phyloP scores from a whole-genome alignment of 345 rosid genomes.

The Carallia pectinifolia region DNA sequence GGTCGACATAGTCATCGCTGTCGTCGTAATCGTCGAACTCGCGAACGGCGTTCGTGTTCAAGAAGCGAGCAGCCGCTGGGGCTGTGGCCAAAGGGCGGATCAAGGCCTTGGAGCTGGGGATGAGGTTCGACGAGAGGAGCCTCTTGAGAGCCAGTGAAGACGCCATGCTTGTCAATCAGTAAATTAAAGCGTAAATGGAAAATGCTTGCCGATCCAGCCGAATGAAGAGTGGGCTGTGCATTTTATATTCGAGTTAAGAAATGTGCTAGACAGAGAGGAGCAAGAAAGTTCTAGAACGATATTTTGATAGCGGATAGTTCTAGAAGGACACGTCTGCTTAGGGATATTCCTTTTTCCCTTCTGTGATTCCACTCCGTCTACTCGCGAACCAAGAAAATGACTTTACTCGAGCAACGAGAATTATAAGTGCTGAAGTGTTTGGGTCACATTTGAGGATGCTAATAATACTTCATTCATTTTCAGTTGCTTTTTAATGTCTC shows the following conservation, averaged over 20 bases:
- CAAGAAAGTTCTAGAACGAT: conserved; percentile 30
- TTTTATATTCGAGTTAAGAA: background rate
- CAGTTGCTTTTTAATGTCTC: too few species aligned
- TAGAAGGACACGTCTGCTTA: conserved; percentile 13
- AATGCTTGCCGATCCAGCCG: background rate
- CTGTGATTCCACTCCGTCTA: too few species aligned
- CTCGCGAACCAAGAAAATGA: too few species aligned
- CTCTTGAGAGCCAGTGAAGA: conserved; percentile 35
- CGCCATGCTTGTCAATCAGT: conserved; percentile 30
- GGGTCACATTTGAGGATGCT: too few species aligned
- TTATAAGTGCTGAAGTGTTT: too few species aligned
- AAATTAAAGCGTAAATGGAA: background rate
- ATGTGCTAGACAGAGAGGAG: conserved; percentile 16
- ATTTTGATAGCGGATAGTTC: conserved; percentile 28
- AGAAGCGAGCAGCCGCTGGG: conserved; percentile 31
- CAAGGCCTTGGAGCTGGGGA: conserved; percentile 14
- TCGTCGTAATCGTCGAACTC: conserved; percentile 22
- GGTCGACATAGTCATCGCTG: conserved; percentile 20
- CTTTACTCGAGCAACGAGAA: too few species aligned
- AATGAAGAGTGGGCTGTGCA: background rate
- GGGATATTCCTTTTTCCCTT: background rate
- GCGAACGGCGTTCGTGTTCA: conserved; percentile 36
- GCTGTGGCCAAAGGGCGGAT: conserved; percentile 17
- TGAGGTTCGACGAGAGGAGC: conserved; percentile 24
- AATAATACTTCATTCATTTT: too few species aligned